Evolutionary conservation across 768 basidiomycete species (phyloP).

Genomic region (Lactarius pseudohatsudake): DNA sequence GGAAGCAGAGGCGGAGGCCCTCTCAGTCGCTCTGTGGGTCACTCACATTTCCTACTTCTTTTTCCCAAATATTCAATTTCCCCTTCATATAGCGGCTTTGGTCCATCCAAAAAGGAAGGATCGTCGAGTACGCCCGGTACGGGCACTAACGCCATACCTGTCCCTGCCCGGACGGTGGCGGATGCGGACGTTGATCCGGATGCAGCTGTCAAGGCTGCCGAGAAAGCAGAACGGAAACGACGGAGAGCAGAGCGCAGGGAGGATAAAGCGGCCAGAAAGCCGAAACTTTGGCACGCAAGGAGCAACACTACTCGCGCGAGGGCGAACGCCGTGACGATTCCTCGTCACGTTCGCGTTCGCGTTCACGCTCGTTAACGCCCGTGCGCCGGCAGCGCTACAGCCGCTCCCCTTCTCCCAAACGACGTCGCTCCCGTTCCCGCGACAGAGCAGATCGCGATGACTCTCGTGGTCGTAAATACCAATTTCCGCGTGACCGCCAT

Average conservation of each 20-base stretch:
- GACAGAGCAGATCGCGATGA: constrained; percentile 10
- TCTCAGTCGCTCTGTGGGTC: constrained; percentile 74
- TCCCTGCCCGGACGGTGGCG: constrained; percentile 18
- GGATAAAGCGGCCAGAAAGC: constrained; percentile 60
- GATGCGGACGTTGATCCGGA: constrained; percentile 21
- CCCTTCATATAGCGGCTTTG: constrained; percentile 60
- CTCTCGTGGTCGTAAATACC: constrained; percentile 1
- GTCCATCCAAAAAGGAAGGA: constrained; percentile 44
- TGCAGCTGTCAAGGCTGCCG: constrained; percentile 30
- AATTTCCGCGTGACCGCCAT: constrained; percentile 26
- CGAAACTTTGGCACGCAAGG: constrained; percentile 37
- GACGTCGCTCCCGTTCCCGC: constrained; percentile 13
- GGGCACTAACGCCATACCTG: constrained; percentile 37
- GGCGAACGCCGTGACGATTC: constrained; percentile 20
- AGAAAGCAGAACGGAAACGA: constrained; percentile 38
- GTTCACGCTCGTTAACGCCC: constrained; percentile 39
- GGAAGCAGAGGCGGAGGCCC: constrained; percentile 85
- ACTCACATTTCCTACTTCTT: background rate
- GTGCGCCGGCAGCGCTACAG: constrained; percentile 14
- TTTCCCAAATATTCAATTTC: constrained; percentile 4
- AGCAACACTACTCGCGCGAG: constrained; percentile 23
- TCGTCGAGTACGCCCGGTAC: constrained; percentile 30
- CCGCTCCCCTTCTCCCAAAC: constrained; percentile 19
- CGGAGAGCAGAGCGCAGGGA: constrained; percentile 58
- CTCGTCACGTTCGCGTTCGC: constrained; percentile 42